Base-by-base conservation (phyloP, 768 basidiomycete species). In the Xerocomus potaroensis region DNA sequence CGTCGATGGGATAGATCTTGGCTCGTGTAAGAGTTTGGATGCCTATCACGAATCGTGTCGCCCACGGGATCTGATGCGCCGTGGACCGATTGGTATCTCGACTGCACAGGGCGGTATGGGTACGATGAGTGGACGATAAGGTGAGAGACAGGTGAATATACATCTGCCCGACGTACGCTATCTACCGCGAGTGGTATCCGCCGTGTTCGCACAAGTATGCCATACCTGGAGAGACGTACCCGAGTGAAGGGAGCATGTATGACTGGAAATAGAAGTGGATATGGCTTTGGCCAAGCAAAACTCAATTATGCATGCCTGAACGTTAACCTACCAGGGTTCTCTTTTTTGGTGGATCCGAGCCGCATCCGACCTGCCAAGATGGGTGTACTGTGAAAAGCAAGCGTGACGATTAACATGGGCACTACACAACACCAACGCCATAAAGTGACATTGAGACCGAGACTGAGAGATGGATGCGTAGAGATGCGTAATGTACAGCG, bases 401-500 rank as follows among this genome's bases (percentile, higher is more conserved):
- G 35, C 35, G 22, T 38, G 41, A 19, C 16, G 47, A 50, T 37
- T 33, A 44, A 45, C 38, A 31, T 43, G 32, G 31, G 41, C 33
- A 34, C 34, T 23, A 35, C n/a, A 36, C 16, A 45, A 44, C 32
- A n/a, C n/a, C n/a, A n/a, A n/a, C n/a, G 39, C 55, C 29, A 48
- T 47, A 45, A 24, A 30, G 22, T 45, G 41, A 38, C 39, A 55
- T 41, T 30, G 44, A 6, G 33, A 36, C 34, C 39, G 48, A 31
- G 29, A 31, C 27, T 29, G 38, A 24, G 34, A 43, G 33, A 45
- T 45, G n/a, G n/a, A n/a, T n/a, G 51, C 33, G 42, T 30, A 56
- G 54, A 47, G 29, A 57, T 48, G 21, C 30, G 47, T 45, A 39
- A 57, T 54, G 37, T 59, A 64, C 62, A 63, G 47, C 41, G 42